Evolutionary conservation across 1,284 basidiomycete genomes (phyloP), one percentile per base, ranked within the genome.

Genomic region (Ceratobasidium sp.): DNA sequence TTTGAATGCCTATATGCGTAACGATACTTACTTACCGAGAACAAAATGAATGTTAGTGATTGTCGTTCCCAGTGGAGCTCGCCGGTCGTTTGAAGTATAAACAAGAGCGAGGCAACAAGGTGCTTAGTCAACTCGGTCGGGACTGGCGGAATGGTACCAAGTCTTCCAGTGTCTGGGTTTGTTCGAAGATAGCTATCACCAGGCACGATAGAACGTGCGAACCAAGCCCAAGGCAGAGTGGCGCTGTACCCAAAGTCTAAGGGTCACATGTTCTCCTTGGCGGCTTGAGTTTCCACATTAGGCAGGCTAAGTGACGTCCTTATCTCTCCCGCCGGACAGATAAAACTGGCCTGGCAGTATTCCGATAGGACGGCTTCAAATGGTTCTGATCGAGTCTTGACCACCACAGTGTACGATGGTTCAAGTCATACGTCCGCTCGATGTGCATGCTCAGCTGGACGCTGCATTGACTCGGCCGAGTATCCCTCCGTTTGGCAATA

Each of bases 251-350:
- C n/a, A 46, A 20, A 52, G 46, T 23, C 20, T 40, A 52, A 38
- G 38, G 71, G 50, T 65, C 71, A 75, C 71, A 75, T 75, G 71
- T 15, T 4, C 13, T 52, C 33, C 71, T 75, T 9, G 71, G 71
- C 71, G 48, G 59, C 71, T 75, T 75, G 50, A 12, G 48, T 23
- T 75, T 26, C 71, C 71, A 33, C 54, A 75, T 75, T 23, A 33
- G 26, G 71, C 40, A 40, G 33, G 28, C 40, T 42, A 26, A 75
- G 71, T 46, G 54, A 52, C 40, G 54, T 46, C 54, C 68, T 70
- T 70, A 70, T 70, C 68, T 33, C 33, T 26, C 68, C 62, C 44
- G 20, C 28, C 57, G 17, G 28, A 33, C 64, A 64, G 54, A 62
- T 9, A 26, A 23, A 33, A 6, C 33, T 33, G 33, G 44, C 50